Conservation (phyloP, 805 yeast species). For the Candida namnaoensis region DNA sequence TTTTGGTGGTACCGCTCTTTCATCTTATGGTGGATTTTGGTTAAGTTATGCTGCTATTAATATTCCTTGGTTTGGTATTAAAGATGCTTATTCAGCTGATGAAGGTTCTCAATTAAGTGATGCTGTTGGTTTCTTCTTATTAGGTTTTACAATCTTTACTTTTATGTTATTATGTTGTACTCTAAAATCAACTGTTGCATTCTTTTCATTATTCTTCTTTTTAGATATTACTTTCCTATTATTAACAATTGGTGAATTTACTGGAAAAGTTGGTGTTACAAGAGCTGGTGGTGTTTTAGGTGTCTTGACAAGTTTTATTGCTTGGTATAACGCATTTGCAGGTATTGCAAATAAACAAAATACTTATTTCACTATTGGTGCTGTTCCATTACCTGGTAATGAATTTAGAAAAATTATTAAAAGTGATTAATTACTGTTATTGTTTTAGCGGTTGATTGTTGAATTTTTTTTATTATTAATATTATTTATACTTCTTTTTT, state of each 20-base stretch:
- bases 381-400: slow-evolving; percentile 23
- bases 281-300: slow-evolving; percentile 54
- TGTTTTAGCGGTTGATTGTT: no score
- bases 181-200: slow-evolving; percentile 55
- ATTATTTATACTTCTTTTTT: no score
- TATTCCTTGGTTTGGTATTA: slow-evolving; percentile 52
- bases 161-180: slow-evolving; percentile 45
- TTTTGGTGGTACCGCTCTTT: slow-evolving; percentile 57
- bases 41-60: slow-evolving; percentile 51
- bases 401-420: slow-evolving; percentile 1
- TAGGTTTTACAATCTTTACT: slow-evolving; percentile 62
- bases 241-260: slow-evolving; percentile 42
- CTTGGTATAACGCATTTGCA: slow-evolving; percentile 55
- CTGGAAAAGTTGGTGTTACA: slow-evolving; percentile 28
- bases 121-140: slow-evolving; percentile 50
- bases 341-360: slow-evolving; percentile 53
- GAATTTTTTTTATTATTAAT: no score
- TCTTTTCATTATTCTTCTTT: slow-evolving; percentile 46
- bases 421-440: background rate
- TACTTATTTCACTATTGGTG: slow-evolving; percentile 26
- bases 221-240: slow-evolving; percentile 48
- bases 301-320: slow-evolving; percentile 40
- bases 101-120: slow-evolving; percentile 27
- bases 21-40: slow-evolving; percentile 69
- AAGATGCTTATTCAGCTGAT: slow-evolving; percentile 33